Percentiles rank a stretch among this genome's conserved stretches.
phyloP scores from a whole-genome alignment of 768 basidiomycete genomes.

The Pleurotus ostreatus region DNA sequence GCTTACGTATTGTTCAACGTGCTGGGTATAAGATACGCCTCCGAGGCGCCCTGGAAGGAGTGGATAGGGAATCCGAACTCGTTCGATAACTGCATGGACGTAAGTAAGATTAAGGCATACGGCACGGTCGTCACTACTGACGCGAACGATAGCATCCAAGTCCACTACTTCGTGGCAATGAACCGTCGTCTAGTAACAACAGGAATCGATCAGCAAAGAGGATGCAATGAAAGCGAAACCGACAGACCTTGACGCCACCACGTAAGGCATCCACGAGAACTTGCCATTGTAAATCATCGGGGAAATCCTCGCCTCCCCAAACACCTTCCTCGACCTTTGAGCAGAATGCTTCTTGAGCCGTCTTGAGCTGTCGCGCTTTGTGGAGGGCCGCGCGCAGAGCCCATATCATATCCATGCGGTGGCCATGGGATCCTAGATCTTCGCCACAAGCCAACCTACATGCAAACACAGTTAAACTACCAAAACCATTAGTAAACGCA shows the following conservation, averaged over 20 bases:
- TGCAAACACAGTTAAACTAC: not conserved
- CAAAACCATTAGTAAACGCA: conserved; percentile 2
- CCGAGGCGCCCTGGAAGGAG: conserved; percentile 84
- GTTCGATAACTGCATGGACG: conserved; percentile 59
- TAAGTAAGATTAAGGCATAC: no score
- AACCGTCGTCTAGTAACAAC: conserved; percentile 42
- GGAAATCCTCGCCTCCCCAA: conserved; percentile 50
- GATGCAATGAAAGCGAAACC: not conserved
- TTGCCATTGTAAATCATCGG: conserved; percentile 72
- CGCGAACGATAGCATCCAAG: conserved; percentile 63
- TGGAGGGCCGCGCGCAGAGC: conserved; percentile 76
- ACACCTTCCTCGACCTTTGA: conserved; percentile 48
- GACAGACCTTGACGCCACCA: conserved; percentile 74
- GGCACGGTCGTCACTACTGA: conserved; percentile 25
- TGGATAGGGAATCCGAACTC: conserved; percentile 86
- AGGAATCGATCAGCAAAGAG: no score
- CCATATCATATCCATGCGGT: conserved; percentile 79
- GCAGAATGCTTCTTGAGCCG: conserved; percentile 71
- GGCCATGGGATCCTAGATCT: conserved; percentile 41
- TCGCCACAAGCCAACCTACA: conserved; percentile 62
- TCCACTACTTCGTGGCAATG: conserved; percentile 77
- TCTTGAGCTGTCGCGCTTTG: conserved; percentile 64
- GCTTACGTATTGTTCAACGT: conserved; percentile 70
- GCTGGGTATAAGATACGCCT: conserved; percentile 85
- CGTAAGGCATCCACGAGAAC: conserved; percentile 78